Evolutionary conservation across 768 basidiomycete genomes (phyloP).

Genomic region (Mycena crocata): DNA sequence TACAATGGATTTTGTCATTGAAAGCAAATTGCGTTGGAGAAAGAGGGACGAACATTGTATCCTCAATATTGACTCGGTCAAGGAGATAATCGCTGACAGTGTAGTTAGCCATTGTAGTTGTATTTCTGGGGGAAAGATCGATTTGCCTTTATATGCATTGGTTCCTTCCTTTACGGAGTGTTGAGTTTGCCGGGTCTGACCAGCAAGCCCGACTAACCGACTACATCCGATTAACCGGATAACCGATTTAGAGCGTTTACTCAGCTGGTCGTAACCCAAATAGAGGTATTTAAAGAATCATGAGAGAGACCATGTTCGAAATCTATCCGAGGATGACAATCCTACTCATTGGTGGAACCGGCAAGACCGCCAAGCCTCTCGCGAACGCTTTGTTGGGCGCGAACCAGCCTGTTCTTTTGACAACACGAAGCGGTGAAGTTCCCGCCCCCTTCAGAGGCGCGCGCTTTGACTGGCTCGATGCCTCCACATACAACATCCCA

Average conservation of each 20-base stretch:
- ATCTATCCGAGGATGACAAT: constrained; percentile 46
- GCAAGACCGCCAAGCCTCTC: constrained; percentile 43
- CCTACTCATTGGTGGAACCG: constrained; percentile 52
- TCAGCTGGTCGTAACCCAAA: too few species aligned
- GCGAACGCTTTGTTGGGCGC: constrained; percentile 42
- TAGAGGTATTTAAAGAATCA: too few species aligned
- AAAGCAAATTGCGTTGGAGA: background rate
- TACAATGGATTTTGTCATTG: background rate
- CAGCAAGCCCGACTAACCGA: too few species aligned
- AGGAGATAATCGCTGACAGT: constrained; percentile 8
- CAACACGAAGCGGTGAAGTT: constrained; percentile 43
- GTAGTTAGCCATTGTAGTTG: constrained; percentile 3
- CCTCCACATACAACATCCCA: constrained; percentile 44
- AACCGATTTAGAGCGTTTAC: background rate
- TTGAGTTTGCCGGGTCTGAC: too few species aligned
- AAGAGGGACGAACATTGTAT: constrained; percentile 10
- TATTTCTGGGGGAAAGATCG: background rate
- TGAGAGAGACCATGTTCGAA: background rate
- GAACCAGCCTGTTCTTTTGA: constrained; percentile 41
- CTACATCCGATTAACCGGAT: background rate
- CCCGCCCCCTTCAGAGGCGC: constrained; percentile 43
- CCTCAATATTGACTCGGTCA: constrained; percentile 12
- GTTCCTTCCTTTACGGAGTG: too few species aligned
- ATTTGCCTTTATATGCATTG: too few species aligned
- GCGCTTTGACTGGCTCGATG: constrained; percentile 51